Percentiles rank a stretch among this genome's conserved stretches.
Conservation (phyloP, 306 rosid genomes). For the Coriaria nepalensis region DNA sequence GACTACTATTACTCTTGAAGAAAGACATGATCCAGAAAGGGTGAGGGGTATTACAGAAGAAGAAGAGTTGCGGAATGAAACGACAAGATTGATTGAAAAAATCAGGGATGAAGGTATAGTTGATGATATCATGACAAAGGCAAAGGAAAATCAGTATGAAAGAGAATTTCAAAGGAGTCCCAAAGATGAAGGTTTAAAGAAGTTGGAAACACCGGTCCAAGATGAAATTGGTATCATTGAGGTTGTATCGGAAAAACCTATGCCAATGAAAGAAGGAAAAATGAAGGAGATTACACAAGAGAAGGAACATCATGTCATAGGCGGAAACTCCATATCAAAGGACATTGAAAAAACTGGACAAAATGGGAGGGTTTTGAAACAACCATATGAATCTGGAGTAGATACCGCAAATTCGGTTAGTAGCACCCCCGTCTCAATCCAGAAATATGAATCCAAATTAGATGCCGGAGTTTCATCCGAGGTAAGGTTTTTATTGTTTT, state of each 20-base stretch:
- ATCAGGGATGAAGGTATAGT: constrained; percentile 37
- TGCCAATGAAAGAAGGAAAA: neutral
- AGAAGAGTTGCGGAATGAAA: constrained; percentile 30
- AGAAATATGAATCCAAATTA: constrained; percentile 11
- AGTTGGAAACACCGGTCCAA: neutral
- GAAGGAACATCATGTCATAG: no score
- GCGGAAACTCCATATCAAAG: neutral
- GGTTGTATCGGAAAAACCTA: neutral
- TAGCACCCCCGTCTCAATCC: constrained; percentile 17
- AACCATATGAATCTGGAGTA: no score
- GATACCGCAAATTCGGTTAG: no score
- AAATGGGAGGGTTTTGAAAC: no score
- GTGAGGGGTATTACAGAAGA: constrained; percentile 19
- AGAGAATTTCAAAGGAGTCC: neutral
- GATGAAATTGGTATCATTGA: neutral
- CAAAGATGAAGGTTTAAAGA: neutral
- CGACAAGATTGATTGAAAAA: constrained; percentile 27
- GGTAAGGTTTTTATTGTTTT: constrained; percentile 16
- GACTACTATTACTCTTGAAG: constrained; percentile 19
- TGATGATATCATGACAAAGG: constrained; percentile 5
- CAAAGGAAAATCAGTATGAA: neutral
- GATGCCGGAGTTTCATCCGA: constrained; percentile 20
- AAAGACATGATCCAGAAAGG: constrained; percentile 14
- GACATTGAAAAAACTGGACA: neutral
- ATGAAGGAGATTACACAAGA: no score